phyloP scores from a whole-genome alignment of 2,329 filamentous ascomycete species.

The Arthrinium phaeospermum region DNA sequence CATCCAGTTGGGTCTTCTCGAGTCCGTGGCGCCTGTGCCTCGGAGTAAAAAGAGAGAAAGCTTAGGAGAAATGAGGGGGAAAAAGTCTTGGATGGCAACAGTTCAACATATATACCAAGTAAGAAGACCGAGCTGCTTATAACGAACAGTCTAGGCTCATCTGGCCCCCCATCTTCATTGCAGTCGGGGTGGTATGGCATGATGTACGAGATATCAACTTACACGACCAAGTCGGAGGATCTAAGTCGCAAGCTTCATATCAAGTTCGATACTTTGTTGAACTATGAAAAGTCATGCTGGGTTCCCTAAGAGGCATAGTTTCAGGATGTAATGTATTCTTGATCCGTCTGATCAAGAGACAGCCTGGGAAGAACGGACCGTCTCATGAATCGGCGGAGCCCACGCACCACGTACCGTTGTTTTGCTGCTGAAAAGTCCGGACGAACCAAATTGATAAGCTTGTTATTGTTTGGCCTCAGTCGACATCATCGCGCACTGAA shows the following conservation, averaged over 20 bases:
- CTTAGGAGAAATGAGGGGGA: not conserved
- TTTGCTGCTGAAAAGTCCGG: not conserved
- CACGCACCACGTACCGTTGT: not conserved
- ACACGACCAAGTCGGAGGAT: not conserved
- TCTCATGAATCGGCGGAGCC: not conserved
- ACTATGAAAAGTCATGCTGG: conserved; percentile 3
- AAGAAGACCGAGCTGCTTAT: not conserved
- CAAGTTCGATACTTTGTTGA: conserved; percentile 9
- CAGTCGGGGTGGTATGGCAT: not conserved
- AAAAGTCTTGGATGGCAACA: not conserved
- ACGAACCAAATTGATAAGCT: not conserved
- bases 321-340: not conserved
- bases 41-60: not conserved
- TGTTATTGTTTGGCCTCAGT: not conserved
- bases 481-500: conserved; percentile 5
- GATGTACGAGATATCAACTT: not conserved
- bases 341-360: not conserved
- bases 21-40: not conserved
- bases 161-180: not conserved
- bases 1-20: not conserved
- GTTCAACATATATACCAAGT: not conserved
- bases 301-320: not conserved
- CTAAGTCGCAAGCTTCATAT: conserved; percentile 2
- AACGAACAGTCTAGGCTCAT: not conserved
- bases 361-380: not conserved